These are phyloP conservation scores for Excoecaria agallocha DNA, from an alignment of 345 rosid species.

Conservation along the genomic window DNA sequence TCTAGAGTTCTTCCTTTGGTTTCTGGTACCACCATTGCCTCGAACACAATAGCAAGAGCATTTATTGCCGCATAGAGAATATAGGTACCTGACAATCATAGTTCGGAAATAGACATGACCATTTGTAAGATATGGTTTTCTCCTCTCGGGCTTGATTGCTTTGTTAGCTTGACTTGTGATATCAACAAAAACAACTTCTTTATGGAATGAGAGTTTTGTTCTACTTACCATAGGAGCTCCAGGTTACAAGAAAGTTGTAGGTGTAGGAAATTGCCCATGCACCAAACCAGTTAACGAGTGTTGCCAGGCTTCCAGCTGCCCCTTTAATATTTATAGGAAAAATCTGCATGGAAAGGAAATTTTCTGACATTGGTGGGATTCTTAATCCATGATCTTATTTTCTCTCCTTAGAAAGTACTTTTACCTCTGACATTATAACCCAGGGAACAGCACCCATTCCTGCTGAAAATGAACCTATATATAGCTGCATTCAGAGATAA, in stretches of 20 bases:
- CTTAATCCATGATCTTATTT: background rate
- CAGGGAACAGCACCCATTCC: slow-evolving; percentile 99
- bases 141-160: background rate
- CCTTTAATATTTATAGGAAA: slow-evolving; percentile 95
- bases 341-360: slow-evolving; percentile 46
- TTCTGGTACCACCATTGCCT: slow-evolving; percentile 68
- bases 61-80: slow-evolving; percentile 71
- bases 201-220: background rate
- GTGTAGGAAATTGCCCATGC: slow-evolving; percentile 95
- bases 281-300: slow-evolving; percentile 92
- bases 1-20: slow-evolving; percentile 88
- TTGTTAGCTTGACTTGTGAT: background rate
- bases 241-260: slow-evolving; percentile 80
- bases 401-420: background rate
- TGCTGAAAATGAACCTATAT: slow-evolving; percentile 73
- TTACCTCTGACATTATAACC: slow-evolving; percentile 98
- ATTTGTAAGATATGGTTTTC: too few relatives aligned
- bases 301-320: slow-evolving; percentile 82
- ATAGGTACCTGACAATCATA: slow-evolving; percentile 45
- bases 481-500: slow-evolving; percentile 46
- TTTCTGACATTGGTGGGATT: background rate
- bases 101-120: background rate
- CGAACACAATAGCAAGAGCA: slow-evolving; percentile 52
- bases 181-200: background rate
- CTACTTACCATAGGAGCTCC: slow-evolving; percentile 85